Conservation (phyloP, 2,329 filamentous ascomycete species). For the Periglandula ipomoeae region DNA sequence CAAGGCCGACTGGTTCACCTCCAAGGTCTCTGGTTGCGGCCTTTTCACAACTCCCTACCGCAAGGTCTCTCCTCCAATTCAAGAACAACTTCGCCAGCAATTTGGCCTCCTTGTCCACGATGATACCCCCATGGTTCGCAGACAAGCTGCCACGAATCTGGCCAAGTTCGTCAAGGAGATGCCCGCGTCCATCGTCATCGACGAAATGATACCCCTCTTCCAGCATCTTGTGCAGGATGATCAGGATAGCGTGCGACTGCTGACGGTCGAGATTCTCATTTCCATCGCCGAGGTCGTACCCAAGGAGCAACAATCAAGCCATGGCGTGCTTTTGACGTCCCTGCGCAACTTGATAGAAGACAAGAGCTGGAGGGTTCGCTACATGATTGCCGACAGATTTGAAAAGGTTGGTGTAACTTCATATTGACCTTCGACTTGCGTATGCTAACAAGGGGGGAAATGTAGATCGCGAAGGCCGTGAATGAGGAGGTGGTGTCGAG, state of each 20-base stretch:
- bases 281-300: constrained; percentile 94
- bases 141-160: constrained; percentile 91
- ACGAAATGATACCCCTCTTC: constrained; percentile 98
- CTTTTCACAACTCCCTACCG: constrained; percentile 91
- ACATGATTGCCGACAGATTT: constrained; percentile 98
- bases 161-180: constrained; percentile 98
- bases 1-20: constrained; percentile 99
- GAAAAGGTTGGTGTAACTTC: constrained; percentile 61
- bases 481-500: constrained; percentile 92
- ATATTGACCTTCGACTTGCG: not conserved
- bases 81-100: constrained; percentile 85
- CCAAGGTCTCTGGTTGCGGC: constrained; percentile 95
- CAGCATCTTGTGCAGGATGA: constrained; percentile 94
- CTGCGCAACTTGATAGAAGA: constrained; percentile 92
- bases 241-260: constrained; percentile 90
- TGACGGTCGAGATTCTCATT: constrained; percentile 94
- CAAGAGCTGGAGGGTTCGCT: constrained; percentile 98
- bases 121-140: constrained; percentile 97
- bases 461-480: constrained; percentile 90
- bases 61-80: constrained; percentile 77
- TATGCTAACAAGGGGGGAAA: not conserved
- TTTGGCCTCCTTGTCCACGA: constrained; percentile 92
- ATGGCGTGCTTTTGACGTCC: constrained; percentile 84
- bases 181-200: constrained; percentile 81
- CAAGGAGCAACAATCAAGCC: constrained; percentile 95